phyloP scores from a whole-genome alignment of 495 filamentous ascomycete genomes.

The Choiromyces venosus region DNA sequence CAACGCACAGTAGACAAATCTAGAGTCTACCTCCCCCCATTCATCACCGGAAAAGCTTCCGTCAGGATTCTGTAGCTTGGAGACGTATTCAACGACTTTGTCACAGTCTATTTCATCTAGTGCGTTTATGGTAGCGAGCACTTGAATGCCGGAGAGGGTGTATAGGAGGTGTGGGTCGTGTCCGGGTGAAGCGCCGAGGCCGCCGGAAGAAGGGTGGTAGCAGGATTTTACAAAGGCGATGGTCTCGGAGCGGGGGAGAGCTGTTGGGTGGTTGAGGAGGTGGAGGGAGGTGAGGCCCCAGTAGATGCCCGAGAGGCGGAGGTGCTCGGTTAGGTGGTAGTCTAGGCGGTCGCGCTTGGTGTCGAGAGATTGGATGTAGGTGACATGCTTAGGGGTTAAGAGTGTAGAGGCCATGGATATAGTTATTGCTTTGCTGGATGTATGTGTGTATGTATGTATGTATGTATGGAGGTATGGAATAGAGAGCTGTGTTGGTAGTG shows the following conservation, averaged over 20 bases:
- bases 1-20: constrained; percentile 84
- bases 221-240: constrained; percentile 91
- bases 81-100: constrained; percentile 51
- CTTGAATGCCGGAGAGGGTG: constrained; percentile 88
- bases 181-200: constrained; percentile 87
- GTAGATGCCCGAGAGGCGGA: constrained; percentile 90
- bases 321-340: constrained; percentile 94
- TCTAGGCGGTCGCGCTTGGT: constrained; percentile 86
- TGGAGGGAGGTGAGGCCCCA: constrained; percentile 90
- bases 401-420: constrained; percentile 23
- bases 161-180: constrained; percentile 95
- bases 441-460: no score
- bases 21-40: constrained; percentile 93
- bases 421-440: not conserved
- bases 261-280: constrained; percentile 72
- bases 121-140: constrained; percentile 76
- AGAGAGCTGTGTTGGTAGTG: not conserved
- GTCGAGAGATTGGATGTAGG: constrained; percentile 90
- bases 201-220: constrained; percentile 53
- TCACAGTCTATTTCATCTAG: constrained; percentile 66
- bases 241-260: constrained; percentile 71
- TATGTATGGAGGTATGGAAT: not conserved
- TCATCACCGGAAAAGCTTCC: constrained; percentile 89
- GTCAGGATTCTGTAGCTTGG: constrained; percentile 67
- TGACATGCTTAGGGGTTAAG: constrained; percentile 66